Percentiles rank a stretch among this genome's conserved stretches.
These are phyloP conservation scores for Ogataea siamensis DNA, from an alignment of 805 yeast species.

Conservation along the genomic window DNA sequence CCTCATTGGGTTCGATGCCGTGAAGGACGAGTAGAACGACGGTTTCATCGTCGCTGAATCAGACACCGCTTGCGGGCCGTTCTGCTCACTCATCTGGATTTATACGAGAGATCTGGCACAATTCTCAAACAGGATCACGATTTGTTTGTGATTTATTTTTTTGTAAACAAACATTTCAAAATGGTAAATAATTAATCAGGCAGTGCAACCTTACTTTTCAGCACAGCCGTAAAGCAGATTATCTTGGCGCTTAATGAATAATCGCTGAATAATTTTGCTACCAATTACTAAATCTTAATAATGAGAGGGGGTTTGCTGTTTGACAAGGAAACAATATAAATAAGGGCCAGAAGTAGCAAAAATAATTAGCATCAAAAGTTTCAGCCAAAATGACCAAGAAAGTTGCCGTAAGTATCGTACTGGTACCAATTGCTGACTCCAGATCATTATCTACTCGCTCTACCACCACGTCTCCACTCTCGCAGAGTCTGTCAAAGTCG, in stretches of 20 bases:
- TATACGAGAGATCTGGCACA: conserved; percentile 10
- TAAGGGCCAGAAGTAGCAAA: not conserved
- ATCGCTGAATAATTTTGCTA: not conserved
- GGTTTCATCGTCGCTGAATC: conserved; percentile 11
- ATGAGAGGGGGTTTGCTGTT: not conserved
- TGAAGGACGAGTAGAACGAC: conserved; percentile 21
- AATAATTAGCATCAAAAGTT: not conserved
- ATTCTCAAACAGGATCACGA: conserved; percentile 7
- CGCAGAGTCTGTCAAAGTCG: conserved; percentile 68
- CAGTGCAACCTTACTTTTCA: not conserved
- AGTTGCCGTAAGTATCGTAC: conserved; percentile 21
- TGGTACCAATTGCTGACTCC: not conserved
- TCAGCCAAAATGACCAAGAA: conserved; percentile 17
- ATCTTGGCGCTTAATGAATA: not conserved
- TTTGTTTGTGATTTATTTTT: conserved; percentile 7
- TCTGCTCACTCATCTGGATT: conserved; percentile 3
- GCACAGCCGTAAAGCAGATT: conserved; percentile 6
- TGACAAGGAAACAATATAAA: not conserved
- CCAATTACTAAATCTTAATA: conserved; percentile 1
- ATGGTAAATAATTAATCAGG: conserved; percentile 4
- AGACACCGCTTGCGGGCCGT: not conserved
- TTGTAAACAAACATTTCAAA: conserved; percentile 16
- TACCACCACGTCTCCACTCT: conserved; percentile 73
- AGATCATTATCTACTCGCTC: conserved; percentile 72
- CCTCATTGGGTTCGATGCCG: conserved; percentile 22